These are phyloP conservation scores for Miamiensis avidus DNA, from an alignment of 169 alveolate species.

Conservation along the genomic window DNA sequence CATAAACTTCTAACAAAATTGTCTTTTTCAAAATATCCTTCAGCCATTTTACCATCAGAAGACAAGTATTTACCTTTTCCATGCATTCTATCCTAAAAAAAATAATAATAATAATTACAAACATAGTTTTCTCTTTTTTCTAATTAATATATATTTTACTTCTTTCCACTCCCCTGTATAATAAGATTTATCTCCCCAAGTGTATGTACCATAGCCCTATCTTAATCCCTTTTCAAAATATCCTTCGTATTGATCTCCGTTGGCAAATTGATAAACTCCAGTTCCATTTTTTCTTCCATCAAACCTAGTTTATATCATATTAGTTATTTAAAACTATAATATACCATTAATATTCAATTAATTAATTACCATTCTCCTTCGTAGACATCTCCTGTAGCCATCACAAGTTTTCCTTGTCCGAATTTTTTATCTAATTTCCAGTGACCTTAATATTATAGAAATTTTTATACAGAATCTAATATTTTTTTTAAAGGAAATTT, in stretches of 20 bases:
- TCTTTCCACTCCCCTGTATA: constrained; percentile 50
- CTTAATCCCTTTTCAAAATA: constrained; percentile 31
- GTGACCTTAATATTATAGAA: constrained; percentile 21
- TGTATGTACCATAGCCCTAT: constrained; percentile 46
- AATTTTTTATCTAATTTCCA: constrained; percentile 40
- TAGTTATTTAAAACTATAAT: constrained; percentile 10
- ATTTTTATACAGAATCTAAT: too few species aligned
- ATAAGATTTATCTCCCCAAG: constrained; percentile 42
- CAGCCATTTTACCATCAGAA: constrained; percentile 37
- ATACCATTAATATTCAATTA: neutral
- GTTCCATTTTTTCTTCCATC: constrained; percentile 46
- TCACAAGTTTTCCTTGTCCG: constrained; percentile 45
- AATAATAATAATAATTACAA: neutral
- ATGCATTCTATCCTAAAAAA: constrained; percentile 41
- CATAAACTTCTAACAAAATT: constrained; percentile 35
- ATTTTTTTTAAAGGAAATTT: too few species aligned
- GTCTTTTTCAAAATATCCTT: constrained; percentile 45
- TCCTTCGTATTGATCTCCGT: constrained; percentile 44
- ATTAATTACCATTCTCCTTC: constrained; percentile 51
- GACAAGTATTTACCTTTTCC: constrained; percentile 38
- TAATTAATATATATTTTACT: neutral
- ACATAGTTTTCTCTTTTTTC: neutral
- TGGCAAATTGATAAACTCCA: constrained; percentile 31
- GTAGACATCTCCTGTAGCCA: constrained; percentile 53
- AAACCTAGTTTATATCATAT: constrained; percentile 26